Evolutionary conservation across 495 filamentous ascomycete genomes (phyloP), one percentile per base, ranked within the genome.

Genomic region (Articulospora tetracladia): DNA sequence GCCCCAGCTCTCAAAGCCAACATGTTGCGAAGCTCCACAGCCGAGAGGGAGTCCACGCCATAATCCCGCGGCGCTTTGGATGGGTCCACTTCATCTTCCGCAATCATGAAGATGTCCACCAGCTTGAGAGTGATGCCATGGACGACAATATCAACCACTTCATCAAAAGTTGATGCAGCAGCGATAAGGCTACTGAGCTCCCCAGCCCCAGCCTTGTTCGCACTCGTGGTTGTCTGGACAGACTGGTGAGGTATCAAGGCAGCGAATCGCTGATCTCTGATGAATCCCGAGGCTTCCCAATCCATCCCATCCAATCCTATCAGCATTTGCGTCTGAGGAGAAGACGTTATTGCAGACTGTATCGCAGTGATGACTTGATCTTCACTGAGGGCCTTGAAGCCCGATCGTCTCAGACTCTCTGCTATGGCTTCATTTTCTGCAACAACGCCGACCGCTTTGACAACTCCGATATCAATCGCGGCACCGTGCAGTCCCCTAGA

Each of bases 381-480:
- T 58, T 58, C 26, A 23, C 22, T n/a, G 12, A 49, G 27, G 8
- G 24, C 54, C 34, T 44, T 44, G 19, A 15, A 49, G 13, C 55
- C 17, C 8, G 55, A 28, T 20, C 34, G 22, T 26, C 28, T 22
- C 19, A 30, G 32, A 20, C 53, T 36, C 19, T 53, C 53, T 55
- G 28, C 53, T 36, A 15, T 36, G 20, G 3, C 53, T 4, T n/a
- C 10, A 19, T 55, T 56, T 50, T 59, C 57, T 12, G 59, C 51
- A 1, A 63, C 57, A 44, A 30, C 48, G 6, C 77, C 77, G 1
- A 64, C 68, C 3, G 70, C 73, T 0, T 60, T 60, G 4, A 80
- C 70, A 3, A 69, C 67, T 0, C 83, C 59, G 67, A 87, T 70
- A 47, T 84, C 77, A 22, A 87, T 70, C 13, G 77, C 77, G 0